Evolutionary conservation across 1,139 yeast species (phyloP), one percentile per base, ranked within the genome.

Genomic region (Nakaseomyces nivariensis): DNA sequence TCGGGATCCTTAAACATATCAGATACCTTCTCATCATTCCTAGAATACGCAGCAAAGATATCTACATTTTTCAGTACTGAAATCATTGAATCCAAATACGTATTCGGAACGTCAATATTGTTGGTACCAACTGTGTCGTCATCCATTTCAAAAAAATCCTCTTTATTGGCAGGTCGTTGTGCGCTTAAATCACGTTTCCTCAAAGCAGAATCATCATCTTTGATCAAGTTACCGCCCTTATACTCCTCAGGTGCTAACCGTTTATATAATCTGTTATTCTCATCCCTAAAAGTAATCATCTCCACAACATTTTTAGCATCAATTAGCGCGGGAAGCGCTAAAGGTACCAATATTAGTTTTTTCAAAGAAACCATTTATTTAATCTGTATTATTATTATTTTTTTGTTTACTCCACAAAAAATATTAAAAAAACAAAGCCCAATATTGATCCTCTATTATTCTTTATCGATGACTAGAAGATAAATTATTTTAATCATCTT

Each of bases 1-100:
- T 54, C 42, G 2, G 53, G 52, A 32, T 59, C 56, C 29, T 51
- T 46, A 27, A 58, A 45, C 46, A 52, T 53, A 4, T 48, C 43
- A 9, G 51, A 53, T n/a, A 56, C 31, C 11, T 47, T 49, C 11
- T 50, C 37, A 49, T 60, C 62, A 42, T 57, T 56, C 29, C 64
- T 56, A 8, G 55, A 50, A 49, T 58, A 59, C 7, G 54, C 46
- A n/a, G 58, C 53, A 48, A 61, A 61, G 4, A 61, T 48, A 22
- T 53, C 46, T 25, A 59, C 50, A 13, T 58, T 56, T 22, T 52
- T 56, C 40, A 58, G 24, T 24, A 56, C 45, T 10, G 61, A 52
- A 1, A 60, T 38, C 31, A 54, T 54, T 4, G 62, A 58, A 34
- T 60, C 59, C 44, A 59, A 37, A 44, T 51, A 48, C 24, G 34